Conservation (phyloP, 805 yeast species). For the Candida ovalis region DNA sequence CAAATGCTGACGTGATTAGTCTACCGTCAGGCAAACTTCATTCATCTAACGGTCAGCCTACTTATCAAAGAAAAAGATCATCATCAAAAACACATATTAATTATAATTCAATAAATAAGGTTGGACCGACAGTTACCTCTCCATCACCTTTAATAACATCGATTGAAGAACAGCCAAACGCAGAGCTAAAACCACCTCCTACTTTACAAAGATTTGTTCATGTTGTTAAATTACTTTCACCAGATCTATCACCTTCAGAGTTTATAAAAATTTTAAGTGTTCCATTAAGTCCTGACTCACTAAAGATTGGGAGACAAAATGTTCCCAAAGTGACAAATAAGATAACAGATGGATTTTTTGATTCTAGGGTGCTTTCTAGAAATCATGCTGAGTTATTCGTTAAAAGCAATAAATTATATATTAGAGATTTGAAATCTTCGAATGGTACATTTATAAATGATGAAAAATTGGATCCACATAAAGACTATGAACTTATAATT, state of each 20-base stretch:
- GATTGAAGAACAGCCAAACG: slow-evolving; percentile 4
- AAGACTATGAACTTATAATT: slow-evolving; percentile 61
- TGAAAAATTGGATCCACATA: slow-evolving; percentile 57
- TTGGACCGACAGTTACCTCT: slow-evolving; percentile 12
- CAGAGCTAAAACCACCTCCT: slow-evolving; percentile 17
- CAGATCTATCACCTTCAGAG: slow-evolving; percentile 73
- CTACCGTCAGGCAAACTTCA: slow-evolving; percentile 2
- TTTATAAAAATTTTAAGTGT: slow-evolving; percentile 67
- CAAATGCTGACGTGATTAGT: neutral
- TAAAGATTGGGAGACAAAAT: slow-evolving; percentile 88
- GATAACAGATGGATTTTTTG: slow-evolving; percentile 86
- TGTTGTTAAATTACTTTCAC: slow-evolving; percentile 67
- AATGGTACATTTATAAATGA: slow-evolving; percentile 94
- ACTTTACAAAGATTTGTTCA: slow-evolving; percentile 38
- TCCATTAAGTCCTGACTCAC: slow-evolving; percentile 76
- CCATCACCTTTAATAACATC: slow-evolving; percentile 4
- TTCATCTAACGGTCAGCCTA: slow-evolving; percentile 1
- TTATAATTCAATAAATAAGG: slow-evolving; percentile 26
- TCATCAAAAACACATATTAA: slow-evolving; percentile 32
- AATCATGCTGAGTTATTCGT: slow-evolving; percentile 91
- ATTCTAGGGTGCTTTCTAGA: slow-evolving; percentile 86
- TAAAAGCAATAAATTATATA: slow-evolving; percentile 56
- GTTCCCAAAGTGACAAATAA: slow-evolving; percentile 56
- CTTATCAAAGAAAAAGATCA: slow-evolving; percentile 29
- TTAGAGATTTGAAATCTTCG: slow-evolving; percentile 84